Conservation (phyloP, 192 early-diverging fungal genomes). For the Coemansia sp. region DNA sequence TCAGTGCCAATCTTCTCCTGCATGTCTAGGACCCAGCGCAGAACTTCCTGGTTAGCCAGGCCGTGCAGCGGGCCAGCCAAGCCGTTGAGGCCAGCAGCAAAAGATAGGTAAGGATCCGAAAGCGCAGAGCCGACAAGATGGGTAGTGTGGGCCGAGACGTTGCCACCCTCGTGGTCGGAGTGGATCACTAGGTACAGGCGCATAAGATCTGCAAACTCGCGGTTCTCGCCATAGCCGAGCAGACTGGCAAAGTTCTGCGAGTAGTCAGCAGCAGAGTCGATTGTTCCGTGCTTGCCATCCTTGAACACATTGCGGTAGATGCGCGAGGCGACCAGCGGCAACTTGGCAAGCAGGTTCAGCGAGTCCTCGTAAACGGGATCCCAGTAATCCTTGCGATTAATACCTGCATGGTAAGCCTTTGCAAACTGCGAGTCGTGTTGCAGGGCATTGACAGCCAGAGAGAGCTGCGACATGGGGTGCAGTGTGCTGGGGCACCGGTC, state of each 20-base stretch:
- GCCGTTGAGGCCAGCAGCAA: conserved; percentile 95
- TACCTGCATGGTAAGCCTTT: conserved; percentile 92
- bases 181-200: conserved; percentile 99
- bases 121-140: conserved; percentile 95
- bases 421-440: conserved; percentile 96
- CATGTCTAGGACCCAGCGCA: conserved; percentile 96
- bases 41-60: conserved; percentile 99
- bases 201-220: conserved; percentile 95
- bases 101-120: conserved; percentile 98
- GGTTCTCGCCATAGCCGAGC: conserved; percentile 85
- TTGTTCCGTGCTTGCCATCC: conserved; percentile 87
- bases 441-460: conserved; percentile 93
- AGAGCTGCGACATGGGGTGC: conserved; percentile 99
- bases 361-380: conserved; percentile 94
- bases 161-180: conserved; percentile 99
- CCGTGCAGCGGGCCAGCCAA: conserved; percentile 99
- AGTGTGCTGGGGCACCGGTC: conserved; percentile 98
- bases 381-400: conserved; percentile 97
- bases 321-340: conserved; percentile 92
- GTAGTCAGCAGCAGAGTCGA: conserved; percentile 90
- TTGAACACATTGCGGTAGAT: conserved; percentile 99
- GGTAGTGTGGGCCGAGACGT: conserved; percentile 97
- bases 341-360: conserved; percentile 98
- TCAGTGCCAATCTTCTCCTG: conserved; percentile 78
- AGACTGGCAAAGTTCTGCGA: conserved; percentile 93